Percentiles rank a stretch among this genome's conserved stretches.
Evolutionary conservation across 257 asterid species (phyloP).

Genomic region (Rauvolfia tetraphylla): DNA sequence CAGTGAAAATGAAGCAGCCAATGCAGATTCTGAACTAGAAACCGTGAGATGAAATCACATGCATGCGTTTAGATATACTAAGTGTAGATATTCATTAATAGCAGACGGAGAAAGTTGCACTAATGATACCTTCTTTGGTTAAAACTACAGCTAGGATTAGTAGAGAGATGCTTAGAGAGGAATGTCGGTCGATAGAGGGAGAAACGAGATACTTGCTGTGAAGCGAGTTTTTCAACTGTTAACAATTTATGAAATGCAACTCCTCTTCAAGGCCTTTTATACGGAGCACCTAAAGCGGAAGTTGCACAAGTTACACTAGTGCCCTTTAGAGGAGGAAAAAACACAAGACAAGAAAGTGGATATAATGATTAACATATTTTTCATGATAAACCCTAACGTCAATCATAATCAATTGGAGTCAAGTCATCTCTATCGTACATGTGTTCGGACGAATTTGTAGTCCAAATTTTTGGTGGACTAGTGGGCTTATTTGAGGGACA

Average conservation of each 20-base stretch:
- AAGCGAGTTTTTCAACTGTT: neutral
- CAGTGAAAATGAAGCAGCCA: too few relatives aligned
- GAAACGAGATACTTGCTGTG: neutral
- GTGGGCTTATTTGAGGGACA: neutral
- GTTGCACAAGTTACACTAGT: constrained; percentile 23
- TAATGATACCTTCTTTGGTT: constrained; percentile 7
- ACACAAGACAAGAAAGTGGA: constrained; percentile 14
- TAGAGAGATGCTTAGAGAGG: neutral
- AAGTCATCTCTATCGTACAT: constrained; percentile 23
- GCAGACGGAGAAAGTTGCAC: too few relatives aligned
- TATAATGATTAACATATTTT: neutral
- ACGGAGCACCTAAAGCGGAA: constrained; percentile 22
- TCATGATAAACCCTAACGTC: constrained; percentile 13
- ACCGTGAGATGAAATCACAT: neutral
- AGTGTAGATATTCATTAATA: too few relatives aligned
- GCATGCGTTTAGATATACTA: too few relatives aligned
- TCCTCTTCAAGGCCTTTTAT: constrained; percentile 14
- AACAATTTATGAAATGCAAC: neutral
- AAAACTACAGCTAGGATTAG: neutral
- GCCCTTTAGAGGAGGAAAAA: constrained; percentile 31
- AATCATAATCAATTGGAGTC: constrained; percentile 7
- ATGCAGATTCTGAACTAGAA: neutral
- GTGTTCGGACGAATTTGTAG: constrained; percentile 18
- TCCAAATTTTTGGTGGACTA: constrained; percentile 24
- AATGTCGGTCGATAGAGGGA: neutral